These are phyloP conservation scores for Millerozyma acaciae DNA, from an alignment of 805 yeast genomes.

Conservation along the genomic window DNA sequence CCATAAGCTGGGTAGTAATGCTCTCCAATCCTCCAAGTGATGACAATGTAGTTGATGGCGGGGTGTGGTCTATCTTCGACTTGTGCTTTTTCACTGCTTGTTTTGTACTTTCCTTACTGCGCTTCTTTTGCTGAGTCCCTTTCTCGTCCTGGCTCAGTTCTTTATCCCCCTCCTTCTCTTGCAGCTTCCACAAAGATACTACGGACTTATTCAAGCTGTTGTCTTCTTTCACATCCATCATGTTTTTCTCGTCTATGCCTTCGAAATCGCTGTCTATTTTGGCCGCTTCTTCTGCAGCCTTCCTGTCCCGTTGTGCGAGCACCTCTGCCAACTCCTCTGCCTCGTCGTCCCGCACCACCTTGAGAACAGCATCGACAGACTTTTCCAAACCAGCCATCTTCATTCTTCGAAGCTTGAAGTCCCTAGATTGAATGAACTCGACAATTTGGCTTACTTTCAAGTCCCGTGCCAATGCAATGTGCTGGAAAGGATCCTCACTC, in stretches of 20 bases:
- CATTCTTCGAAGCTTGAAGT: slow-evolving; percentile 62
- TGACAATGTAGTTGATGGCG: slow-evolving; percentile 64
- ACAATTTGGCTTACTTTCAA: slow-evolving; percentile 48
- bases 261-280: slow-evolving; percentile 39
- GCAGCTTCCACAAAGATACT: slow-evolving; percentile 60
- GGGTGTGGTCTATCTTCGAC: slow-evolving; percentile 55
- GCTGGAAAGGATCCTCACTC: slow-evolving; percentile 34
- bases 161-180: slow-evolving; percentile 5
- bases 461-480: slow-evolving; percentile 61
- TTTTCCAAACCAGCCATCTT: slow-evolving; percentile 63
- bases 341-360: slow-evolving; percentile 57
- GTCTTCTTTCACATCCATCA: slow-evolving; percentile 63
- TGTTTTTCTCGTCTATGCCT: slow-evolving; percentile 37
- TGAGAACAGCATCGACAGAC: slow-evolving; percentile 58
- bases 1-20: slow-evolving; percentile 82
- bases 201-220: slow-evolving; percentile 77
- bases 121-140: slow-evolving; percentile 44
- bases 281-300: slow-evolving; percentile 16
- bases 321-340: slow-evolving; percentile 47
- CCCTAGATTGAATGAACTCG: slow-evolving; percentile 60
- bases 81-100: slow-evolving; percentile 23
- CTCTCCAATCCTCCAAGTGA: slow-evolving; percentile 88
- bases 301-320: slow-evolving; percentile 13
- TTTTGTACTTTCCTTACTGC: slow-evolving; percentile 46
- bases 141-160: slow-evolving; percentile 8